Evolutionary conservation across 208 protist genomes (phyloP).

Genomic region (Vickermania ingenoplastis): DNA sequence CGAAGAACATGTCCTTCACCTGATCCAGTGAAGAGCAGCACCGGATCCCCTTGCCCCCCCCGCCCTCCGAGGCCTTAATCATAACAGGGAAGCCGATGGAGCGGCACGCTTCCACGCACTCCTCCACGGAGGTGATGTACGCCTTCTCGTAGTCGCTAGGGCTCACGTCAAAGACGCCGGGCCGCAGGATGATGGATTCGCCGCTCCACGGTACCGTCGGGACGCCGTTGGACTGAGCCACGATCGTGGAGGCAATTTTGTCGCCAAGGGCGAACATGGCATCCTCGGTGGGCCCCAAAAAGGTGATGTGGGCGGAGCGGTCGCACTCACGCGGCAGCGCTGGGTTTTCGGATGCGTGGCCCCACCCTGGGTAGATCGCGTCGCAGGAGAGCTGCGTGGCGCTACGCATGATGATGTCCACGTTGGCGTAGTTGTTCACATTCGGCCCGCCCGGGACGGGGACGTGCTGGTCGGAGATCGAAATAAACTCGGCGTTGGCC

Average conservation of each 20-base stretch:
- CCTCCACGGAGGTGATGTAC: constrained; percentile 86
- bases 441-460: constrained; percentile 95
- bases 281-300: constrained; percentile 71
- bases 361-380: constrained; percentile 98
- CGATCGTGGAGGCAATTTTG: constrained; percentile 97
- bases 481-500: constrained; percentile 97
- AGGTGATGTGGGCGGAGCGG: constrained; percentile 47
- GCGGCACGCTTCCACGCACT: constrained; percentile 77
- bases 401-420: constrained; percentile 96
- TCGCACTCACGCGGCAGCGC: constrained; percentile 83
- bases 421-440: constrained; percentile 98
- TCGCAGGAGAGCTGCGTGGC: constrained; percentile 88
- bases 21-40: constrained; percentile 76
- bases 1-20: constrained; percentile 77
- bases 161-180: constrained; percentile 61
- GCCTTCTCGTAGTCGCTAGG: constrained; percentile 78
- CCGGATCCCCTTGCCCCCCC: constrained; percentile 97
- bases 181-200: constrained; percentile 46
- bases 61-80: constrained; percentile 98
- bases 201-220: constrained; percentile 92
- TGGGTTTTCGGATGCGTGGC: constrained; percentile 98
- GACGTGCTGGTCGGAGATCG: constrained; percentile 92
- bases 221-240: constrained; percentile 95
- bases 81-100: constrained; percentile 96
- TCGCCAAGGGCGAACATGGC: constrained; percentile 94